phyloP scores from a whole-genome alignment of 768 basidiomycete genomes.

The Mrakia frigida region DNA sequence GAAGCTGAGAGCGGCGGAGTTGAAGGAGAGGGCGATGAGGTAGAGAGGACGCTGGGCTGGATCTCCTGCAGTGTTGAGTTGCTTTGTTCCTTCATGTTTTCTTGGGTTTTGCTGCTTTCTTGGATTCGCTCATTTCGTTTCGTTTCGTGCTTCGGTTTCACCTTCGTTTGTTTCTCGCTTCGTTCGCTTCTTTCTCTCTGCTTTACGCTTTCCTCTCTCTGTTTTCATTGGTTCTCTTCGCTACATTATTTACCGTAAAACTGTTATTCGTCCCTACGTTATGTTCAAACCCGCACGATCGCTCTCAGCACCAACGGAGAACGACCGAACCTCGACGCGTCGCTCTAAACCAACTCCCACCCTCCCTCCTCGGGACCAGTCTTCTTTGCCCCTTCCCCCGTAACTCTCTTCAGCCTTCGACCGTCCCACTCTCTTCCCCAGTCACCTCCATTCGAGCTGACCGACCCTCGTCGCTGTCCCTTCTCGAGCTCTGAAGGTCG shows the following conservation, averaged over 20 bases:
- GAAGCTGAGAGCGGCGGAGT: slow-evolving; percentile 29
- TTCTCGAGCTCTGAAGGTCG: background rate
- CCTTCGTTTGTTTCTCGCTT: too few species aligned
- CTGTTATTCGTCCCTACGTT: too few species aligned
- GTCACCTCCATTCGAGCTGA: background rate
- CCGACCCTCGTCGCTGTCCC: background rate
- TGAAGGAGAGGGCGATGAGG: slow-evolving; percentile 22
- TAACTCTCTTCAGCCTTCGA: background rate
- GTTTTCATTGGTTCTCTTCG: too few species aligned
- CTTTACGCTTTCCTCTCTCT: too few species aligned
- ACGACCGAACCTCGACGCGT: background rate
- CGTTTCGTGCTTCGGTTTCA: too few species aligned
- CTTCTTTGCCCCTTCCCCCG: background rate
- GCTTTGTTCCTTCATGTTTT: background rate
- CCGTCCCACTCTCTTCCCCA: background rate
- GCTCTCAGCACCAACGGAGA: background rate
- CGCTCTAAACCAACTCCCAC: background rate
- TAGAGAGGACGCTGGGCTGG: background rate
- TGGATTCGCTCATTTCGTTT: too few species aligned
- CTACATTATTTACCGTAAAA: too few species aligned
- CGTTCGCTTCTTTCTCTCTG: too few species aligned
- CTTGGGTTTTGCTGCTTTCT: too few species aligned
- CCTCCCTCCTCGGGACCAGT: background rate
- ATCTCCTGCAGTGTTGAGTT: too few species aligned
- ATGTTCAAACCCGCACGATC: too few species aligned